phyloP scores from a whole-genome alignment of 495 filamentous ascomycete genomes.

The Penicillium cinerascens region DNA sequence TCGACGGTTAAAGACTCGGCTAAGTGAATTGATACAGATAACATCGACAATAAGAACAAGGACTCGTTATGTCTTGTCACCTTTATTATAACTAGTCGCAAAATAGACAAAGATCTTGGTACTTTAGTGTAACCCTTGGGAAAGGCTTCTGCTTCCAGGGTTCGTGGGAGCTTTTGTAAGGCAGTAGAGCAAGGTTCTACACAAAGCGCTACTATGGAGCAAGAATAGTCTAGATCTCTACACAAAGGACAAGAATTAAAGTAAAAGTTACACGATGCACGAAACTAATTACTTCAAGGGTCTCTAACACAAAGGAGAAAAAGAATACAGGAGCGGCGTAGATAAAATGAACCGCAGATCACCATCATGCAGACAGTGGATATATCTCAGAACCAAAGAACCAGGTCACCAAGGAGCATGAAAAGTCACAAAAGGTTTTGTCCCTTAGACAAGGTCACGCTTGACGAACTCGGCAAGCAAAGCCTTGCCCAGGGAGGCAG shows the following conservation, averaged over 20 bases:
- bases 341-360: constrained; percentile 21
- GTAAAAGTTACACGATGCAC: constrained; percentile 31
- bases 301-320: constrained; percentile 35
- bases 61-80: background rate
- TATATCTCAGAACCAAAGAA: constrained; percentile 22
- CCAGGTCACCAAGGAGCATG: constrained; percentile 16
- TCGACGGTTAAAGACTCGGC: background rate
- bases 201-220: background rate
- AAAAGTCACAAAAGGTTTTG: constrained; percentile 14
- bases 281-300: constrained; percentile 33
- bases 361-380: constrained; percentile 21
- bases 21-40: background rate
- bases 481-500: constrained; percentile 85
- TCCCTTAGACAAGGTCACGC: constrained; percentile 80
- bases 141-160: no score
- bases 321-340: constrained; percentile 30
- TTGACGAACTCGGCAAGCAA: constrained; percentile 94
- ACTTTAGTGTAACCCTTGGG: no score
- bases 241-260: constrained; percentile 5
- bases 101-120: no score
- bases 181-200: background rate
- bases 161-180: no score
- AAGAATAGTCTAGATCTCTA: background rate
- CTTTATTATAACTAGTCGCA: no score
- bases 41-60: background rate